These are phyloP conservation scores for Artemisia tridentata DNA, from an alignment of 129 eudicot genomes.

Conservation along the genomic window DNA sequence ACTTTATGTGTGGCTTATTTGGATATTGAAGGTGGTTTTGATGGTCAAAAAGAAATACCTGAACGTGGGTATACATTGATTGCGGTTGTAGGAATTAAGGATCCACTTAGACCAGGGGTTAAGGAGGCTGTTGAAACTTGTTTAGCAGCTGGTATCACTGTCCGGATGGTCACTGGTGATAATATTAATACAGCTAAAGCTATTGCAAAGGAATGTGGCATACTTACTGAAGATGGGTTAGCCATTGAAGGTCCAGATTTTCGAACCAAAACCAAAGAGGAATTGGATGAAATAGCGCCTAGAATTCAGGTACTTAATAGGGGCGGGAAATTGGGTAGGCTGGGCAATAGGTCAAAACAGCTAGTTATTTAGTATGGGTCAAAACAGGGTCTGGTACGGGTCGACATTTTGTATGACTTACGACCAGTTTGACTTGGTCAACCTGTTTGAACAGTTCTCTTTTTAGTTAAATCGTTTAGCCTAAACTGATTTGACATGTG, in stretches of 20 bases:
- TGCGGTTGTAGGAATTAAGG: constrained; percentile 60
- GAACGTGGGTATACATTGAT: constrained; percentile 46
- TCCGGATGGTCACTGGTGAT: constrained; percentile 72
- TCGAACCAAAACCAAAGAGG: constrained; percentile 41
- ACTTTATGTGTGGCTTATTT: constrained; percentile 60
- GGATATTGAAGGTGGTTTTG: constrained; percentile 36
- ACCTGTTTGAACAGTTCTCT: neutral
- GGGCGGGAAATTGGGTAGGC: neutral
- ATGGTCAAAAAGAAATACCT: constrained; percentile 32
- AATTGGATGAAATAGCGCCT: constrained; percentile 49
- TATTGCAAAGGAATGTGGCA: constrained; percentile 72
- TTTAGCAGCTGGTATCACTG: constrained; percentile 60
- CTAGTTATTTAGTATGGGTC: neutral
- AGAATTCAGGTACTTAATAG: constrained; percentile 45
- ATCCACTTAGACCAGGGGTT: constrained; percentile 68
- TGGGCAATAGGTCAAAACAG: neutral
- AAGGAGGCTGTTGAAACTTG: constrained; percentile 56
- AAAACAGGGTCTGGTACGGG: neutral
- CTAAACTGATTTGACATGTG: neutral
- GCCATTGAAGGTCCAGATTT: constrained; percentile 74
- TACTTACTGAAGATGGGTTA: constrained; percentile 56
- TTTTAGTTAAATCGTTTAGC: constrained; percentile 3
- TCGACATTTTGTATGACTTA: neutral
- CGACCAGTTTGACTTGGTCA: neutral
- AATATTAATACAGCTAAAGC: constrained; percentile 69